These are phyloP conservation scores for Xerophyta viscosa DNA, from an alignment of 106 monocot species.

Conservation along the genomic window DNA sequence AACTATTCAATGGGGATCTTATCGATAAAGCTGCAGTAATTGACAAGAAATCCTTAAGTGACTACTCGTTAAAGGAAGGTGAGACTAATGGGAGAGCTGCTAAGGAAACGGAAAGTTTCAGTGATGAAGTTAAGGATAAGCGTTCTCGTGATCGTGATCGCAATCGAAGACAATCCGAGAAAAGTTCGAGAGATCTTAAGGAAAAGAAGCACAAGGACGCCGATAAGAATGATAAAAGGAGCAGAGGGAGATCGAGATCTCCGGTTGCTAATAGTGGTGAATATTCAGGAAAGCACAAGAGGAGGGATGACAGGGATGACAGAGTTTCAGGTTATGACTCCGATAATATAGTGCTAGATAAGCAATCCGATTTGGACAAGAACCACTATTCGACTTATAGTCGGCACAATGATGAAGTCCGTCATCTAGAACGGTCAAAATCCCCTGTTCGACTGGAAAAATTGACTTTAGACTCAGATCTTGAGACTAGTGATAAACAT, in stretches of 20 bases:
- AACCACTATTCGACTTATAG: slow-evolving; percentile 1
- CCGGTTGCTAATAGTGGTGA: too few relatives aligned
- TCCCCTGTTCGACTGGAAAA: slow-evolving; percentile 20
- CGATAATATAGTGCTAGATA: slow-evolving; percentile 9
- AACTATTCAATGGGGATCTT: too few relatives aligned
- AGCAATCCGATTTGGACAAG: slow-evolving; percentile 5
- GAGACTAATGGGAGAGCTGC: too few relatives aligned
- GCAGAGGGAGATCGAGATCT: too few relatives aligned
- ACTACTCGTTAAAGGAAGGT: too few relatives aligned
- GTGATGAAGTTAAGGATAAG: too few relatives aligned
- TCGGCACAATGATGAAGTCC: slow-evolving; percentile 4
- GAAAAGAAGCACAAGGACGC: slow-evolving; percentile 9
- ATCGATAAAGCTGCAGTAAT: too few relatives aligned
- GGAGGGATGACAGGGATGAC: slow-evolving; percentile 13
- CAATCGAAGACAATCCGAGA: slow-evolving; percentile 2
- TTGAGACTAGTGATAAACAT: slow-evolving; percentile 7
- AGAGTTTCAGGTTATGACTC: slow-evolving; percentile 5
- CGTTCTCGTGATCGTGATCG: too few relatives aligned
- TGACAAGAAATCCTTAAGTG: too few relatives aligned
- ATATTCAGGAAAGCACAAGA: slow-evolving; percentile 12
- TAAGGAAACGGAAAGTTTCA: too few relatives aligned
- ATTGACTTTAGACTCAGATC: slow-evolving; percentile 21
- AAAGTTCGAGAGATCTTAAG: slow-evolving; percentile 10
- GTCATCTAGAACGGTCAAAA: slow-evolving; percentile 21
- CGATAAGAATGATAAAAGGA: slow-evolving; percentile 8